Conservation (phyloP, 306 rosid species). For the Cucumis hystrix region DNA sequence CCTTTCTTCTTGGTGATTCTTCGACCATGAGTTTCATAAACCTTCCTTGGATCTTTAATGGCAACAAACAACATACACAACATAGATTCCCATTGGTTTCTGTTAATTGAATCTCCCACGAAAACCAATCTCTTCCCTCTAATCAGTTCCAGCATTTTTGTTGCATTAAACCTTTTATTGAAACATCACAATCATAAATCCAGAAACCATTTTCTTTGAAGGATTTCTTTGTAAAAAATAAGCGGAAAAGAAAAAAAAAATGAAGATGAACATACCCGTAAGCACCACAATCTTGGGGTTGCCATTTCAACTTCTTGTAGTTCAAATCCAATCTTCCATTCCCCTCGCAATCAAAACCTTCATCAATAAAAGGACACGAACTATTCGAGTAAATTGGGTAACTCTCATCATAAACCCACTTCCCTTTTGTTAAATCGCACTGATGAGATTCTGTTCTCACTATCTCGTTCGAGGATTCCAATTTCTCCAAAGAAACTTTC, state of each 20-base stretch:
- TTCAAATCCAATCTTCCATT: slow-evolving; percentile 74
- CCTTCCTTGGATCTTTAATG: slow-evolving; percentile 59
- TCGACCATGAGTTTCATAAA: slow-evolving; percentile 64
- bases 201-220: not conserved
- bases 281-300: slow-evolving; percentile 49
- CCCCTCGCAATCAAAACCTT: slow-evolving; percentile 75
- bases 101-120: slow-evolving; percentile 88
- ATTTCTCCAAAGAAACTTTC: slow-evolving; percentile 9
- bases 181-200: slow-evolving; percentile 1
- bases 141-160: slow-evolving; percentile 70
- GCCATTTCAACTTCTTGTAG: slow-evolving; percentile 81
- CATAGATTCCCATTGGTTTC: slow-evolving; percentile 98
- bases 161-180: slow-evolving; percentile 60
- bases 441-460: slow-evolving; percentile 20
- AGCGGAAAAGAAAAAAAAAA: not conserved
- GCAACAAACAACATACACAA: slow-evolving; percentile 66
- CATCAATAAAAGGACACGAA: slow-evolving; percentile 82
- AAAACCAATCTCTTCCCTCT: slow-evolving; percentile 91
- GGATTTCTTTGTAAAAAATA: not conserved
- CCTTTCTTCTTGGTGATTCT: slow-evolving; percentile 76
- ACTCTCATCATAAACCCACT: slow-evolving; percentile 73
- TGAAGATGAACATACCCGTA: slow-evolving; percentile 39
- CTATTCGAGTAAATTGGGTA: slow-evolving; percentile 44
- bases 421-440: slow-evolving; percentile 65
- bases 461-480: slow-evolving; percentile 8